Conservation (phyloP, 768 basidiomycete genomes). For the Coprinellus micaceus region DNA sequence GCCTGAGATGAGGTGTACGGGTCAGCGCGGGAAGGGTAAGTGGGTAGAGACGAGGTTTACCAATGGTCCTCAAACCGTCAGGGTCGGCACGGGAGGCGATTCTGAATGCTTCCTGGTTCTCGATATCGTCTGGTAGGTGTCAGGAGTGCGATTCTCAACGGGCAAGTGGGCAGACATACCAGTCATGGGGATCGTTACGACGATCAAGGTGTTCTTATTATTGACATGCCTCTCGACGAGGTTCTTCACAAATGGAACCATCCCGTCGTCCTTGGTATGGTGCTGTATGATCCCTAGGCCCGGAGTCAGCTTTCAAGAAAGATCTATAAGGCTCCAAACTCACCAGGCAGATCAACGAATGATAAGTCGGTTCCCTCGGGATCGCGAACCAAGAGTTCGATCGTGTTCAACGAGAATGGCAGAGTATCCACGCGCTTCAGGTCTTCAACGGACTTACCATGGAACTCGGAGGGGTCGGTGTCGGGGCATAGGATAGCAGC, state of each 20-base stretch:
- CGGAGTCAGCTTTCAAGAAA: slow-evolving; percentile 4
- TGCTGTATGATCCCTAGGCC: slow-evolving; percentile 57
- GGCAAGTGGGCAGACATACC: slow-evolving; percentile 33
- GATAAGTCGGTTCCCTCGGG: slow-evolving; percentile 43
- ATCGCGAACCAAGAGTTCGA: slow-evolving; percentile 45
- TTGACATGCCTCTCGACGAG: slow-evolving; percentile 47
- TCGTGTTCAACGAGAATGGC: slow-evolving; percentile 47
- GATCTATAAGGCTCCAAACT: background rate
- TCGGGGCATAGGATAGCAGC: slow-evolving; percentile 49
- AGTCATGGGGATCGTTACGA: slow-evolving; percentile 63
- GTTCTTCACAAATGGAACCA: slow-evolving; percentile 37
- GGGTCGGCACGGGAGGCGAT: slow-evolving; percentile 55
- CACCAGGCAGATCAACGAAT: slow-evolving; percentile 35
- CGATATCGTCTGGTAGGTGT: slow-evolving; percentile 51
- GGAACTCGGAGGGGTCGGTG: background rate
- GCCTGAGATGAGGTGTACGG: slow-evolving; percentile 37
- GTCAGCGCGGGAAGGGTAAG: background rate
- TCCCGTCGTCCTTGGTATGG: slow-evolving; percentile 32
- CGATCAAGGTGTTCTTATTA: slow-evolving; percentile 51
- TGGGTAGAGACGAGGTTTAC: slow-evolving; percentile 25
- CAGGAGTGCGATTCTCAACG: background rate
- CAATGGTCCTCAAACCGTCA: slow-evolving; percentile 57
- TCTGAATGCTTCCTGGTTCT: slow-evolving; percentile 56
- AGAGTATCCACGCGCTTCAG: slow-evolving; percentile 4
- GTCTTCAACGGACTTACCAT: slow-evolving; percentile 9